phyloP scores from a whole-genome alignment of 352 stramenopile genomes.

The Globisporangium irregulare region DNA sequence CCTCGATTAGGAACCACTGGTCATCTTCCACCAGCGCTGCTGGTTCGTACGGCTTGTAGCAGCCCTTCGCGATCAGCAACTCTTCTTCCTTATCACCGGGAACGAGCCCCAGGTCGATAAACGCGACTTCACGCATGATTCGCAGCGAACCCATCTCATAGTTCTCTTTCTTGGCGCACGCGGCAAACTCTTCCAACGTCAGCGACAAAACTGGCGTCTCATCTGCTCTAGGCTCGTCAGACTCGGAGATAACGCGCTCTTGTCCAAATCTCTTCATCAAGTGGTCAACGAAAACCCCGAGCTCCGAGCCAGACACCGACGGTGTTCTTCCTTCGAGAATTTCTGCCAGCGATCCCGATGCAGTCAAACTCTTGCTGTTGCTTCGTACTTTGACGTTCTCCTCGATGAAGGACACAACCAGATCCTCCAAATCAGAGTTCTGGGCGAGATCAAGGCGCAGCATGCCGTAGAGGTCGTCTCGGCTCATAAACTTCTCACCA shows the following conservation, averaged over 20 bases:
- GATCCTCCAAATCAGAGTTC: conserved; percentile 62
- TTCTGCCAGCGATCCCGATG: conserved; percentile 48
- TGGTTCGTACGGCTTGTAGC: conserved; percentile 75
- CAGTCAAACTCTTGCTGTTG: conserved; percentile 39
- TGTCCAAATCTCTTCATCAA: conserved; percentile 62
- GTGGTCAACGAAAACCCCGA: conserved; percentile 76
- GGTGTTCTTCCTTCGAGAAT: conserved; percentile 58
- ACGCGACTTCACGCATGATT: conserved; percentile 84
- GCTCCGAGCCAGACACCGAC: conserved; percentile 73
- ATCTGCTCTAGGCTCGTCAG: conserved; percentile 22
- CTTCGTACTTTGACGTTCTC: conserved; percentile 45
- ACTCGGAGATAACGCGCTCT: conserved; percentile 26
- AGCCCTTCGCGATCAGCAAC: conserved; percentile 61
- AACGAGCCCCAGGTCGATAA: conserved; percentile 77
- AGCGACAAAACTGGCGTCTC: conserved; percentile 38
- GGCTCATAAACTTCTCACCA: conserved; percentile 54
- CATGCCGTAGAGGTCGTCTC: conserved; percentile 83
- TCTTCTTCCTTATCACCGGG: conserved; percentile 78
- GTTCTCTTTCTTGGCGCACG: conserved; percentile 58
- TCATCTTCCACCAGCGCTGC: conserved; percentile 74
- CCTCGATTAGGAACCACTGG: conserved; percentile 80
- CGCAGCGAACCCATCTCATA: conserved; percentile 78
- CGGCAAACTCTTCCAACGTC: conserved; percentile 65
- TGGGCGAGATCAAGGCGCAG: conserved; percentile 78
- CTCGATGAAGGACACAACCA: conserved; percentile 65